These are phyloP conservation scores for Solanum aculeatissimum DNA, from an alignment of 305 asterid genomes.

Conservation along the genomic window DNA sequence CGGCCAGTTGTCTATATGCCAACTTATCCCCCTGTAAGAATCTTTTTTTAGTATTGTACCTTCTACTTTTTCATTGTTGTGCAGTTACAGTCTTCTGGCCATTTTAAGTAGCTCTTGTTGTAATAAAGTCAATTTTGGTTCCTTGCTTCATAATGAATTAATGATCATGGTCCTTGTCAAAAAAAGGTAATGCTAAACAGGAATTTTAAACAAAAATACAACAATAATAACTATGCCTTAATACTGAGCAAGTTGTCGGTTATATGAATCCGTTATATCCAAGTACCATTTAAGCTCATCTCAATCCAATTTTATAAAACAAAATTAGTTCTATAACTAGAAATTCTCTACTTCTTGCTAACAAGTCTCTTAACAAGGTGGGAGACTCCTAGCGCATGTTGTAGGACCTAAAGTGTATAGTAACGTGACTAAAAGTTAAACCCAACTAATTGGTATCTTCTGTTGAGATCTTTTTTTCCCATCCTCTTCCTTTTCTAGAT, in stretches of 20 bases:
- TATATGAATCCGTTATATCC: background rate
- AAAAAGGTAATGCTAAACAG: background rate
- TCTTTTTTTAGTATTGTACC: background rate
- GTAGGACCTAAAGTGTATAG: background rate
- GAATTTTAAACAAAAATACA: background rate
- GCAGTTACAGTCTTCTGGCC: background rate
- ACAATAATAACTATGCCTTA: background rate
- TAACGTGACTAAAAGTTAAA: background rate
- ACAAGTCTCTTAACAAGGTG: background rate
- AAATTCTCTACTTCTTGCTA: background rate
- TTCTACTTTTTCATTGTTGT: background rate
- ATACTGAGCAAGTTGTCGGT: background rate
- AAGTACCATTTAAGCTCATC: background rate
- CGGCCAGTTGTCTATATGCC: slow-evolving; percentile 83
- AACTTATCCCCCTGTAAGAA: slow-evolving; percentile 66
- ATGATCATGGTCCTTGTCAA: background rate
- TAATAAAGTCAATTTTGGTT: background rate
- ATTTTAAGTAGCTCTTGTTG: background rate
- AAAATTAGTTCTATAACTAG: background rate
- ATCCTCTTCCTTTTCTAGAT: background rate
- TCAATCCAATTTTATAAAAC: background rate
- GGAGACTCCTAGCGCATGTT: background rate
- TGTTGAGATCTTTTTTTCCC: background rate
- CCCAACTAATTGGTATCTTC: background rate
- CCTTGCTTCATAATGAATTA: background rate